A percentile compares a stretch with the other conserved stretches of the same genome.
phyloP scores from a whole-genome alignment of 768 basidiomycete genomes.

The Cubamyces sp. region DNA sequence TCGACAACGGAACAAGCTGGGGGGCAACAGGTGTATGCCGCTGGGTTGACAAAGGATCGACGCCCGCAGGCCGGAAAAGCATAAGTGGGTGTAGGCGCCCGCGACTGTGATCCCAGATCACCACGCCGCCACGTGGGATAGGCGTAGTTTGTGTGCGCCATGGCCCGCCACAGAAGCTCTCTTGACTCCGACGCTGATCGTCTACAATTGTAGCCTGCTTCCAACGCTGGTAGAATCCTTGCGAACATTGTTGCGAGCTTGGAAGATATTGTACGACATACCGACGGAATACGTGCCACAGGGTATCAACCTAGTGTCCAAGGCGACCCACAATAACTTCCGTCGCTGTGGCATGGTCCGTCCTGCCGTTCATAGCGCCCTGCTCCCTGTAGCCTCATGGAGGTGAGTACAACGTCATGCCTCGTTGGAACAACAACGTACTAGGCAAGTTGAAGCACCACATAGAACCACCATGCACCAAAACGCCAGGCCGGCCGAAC shows the following conservation, averaged over 20 bases:
- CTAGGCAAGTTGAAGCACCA: too few relatives aligned
- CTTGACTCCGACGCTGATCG: not conserved
- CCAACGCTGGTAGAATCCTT: not conserved
- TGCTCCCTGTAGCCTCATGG: too few relatives aligned
- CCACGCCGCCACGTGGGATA: slow-evolving; percentile 2
- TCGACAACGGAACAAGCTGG: not conserved
- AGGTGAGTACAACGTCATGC: too few relatives aligned
- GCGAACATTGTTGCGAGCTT: not conserved
- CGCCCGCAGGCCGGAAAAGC: slow-evolving; percentile 5
- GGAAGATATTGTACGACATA: not conserved
- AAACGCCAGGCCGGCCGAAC: too few relatives aligned
- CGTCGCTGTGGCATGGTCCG: too few relatives aligned
- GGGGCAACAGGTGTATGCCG: slow-evolving; percentile 5
- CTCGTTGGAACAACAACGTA: too few relatives aligned
- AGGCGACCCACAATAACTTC: too few relatives aligned
- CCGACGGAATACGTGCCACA: not conserved
- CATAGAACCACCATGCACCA: too few relatives aligned
- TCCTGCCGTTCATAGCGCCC: too few relatives aligned
- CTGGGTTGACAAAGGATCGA: slow-evolving; percentile 12
- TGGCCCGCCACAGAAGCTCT: not conserved
- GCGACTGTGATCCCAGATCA: slow-evolving; percentile 8
- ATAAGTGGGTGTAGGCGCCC: not conserved
- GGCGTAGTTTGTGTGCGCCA: slow-evolving; percentile 12
- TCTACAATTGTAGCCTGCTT: not conserved
- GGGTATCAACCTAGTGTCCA: not conserved